phyloP scores from a whole-genome alignment of 345 rosid species.

The Lepidium didymum region DNA sequence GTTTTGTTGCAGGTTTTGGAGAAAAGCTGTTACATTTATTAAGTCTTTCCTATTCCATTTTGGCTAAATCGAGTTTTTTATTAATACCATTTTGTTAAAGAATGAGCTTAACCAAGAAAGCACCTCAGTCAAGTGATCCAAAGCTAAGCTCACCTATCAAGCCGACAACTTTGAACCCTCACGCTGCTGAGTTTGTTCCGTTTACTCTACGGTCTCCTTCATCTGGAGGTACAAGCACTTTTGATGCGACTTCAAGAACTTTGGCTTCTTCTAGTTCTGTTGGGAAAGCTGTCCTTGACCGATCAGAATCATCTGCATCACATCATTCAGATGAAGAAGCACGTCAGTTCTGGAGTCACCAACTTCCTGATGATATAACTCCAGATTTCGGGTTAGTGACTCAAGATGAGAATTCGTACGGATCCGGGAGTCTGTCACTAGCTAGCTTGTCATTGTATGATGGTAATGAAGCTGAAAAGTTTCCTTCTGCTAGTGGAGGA shows the following conservation, averaged over 20 bases:
- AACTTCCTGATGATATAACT: slow-evolving; percentile 94
- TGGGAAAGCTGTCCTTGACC: slow-evolving; percentile 65
- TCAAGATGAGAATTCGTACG: slow-evolving; percentile 62
- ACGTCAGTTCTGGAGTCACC: slow-evolving; percentile 83
- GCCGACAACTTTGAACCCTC: slow-evolving; percentile 77
- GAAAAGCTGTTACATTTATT: slow-evolving; percentile 21
- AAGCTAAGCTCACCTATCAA: slow-evolving; percentile 49
- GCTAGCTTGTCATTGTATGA: slow-evolving; percentile 69
- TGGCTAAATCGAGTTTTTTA: background rate
- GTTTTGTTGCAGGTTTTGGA: slow-evolving; percentile 60
- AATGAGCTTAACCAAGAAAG: slow-evolving; percentile 90
- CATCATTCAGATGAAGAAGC: slow-evolving; percentile 92
- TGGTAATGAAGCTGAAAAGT: slow-evolving; percentile 43
- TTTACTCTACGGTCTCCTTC: slow-evolving; percentile 57
- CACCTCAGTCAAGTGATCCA: slow-evolving; percentile 45
- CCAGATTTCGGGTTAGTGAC: slow-evolving; percentile 81
- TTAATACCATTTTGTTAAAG: slow-evolving; percentile 29
- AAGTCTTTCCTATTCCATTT: background rate
- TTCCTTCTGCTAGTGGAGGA: slow-evolving; percentile 46
- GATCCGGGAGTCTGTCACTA: slow-evolving; percentile 55
- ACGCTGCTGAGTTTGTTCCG: slow-evolving; percentile 95
- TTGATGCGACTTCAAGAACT: slow-evolving; percentile 44
- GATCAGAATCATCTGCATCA: slow-evolving; percentile 66
- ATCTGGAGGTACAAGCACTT: slow-evolving; percentile 38
- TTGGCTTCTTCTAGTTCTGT: slow-evolving; percentile 42